These are phyloP conservation scores for Phaseolus lunatus DNA, from an alignment of 306 rosid species.

Conservation along the genomic window DNA sequence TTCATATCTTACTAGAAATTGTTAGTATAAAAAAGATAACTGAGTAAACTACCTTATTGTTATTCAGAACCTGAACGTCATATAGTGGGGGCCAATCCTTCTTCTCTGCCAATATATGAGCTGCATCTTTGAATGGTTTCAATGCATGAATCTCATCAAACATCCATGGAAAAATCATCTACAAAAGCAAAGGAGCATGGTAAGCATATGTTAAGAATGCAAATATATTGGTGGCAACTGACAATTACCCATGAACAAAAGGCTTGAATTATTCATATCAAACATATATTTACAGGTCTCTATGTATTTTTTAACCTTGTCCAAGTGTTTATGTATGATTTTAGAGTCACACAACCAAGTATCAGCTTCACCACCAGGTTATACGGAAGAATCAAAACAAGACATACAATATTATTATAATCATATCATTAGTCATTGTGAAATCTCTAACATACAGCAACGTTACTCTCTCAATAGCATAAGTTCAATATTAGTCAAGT, in stretches of 20 bases:
- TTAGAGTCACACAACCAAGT: not conserved
- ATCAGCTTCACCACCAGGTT: not conserved
- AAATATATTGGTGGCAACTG: not conserved
- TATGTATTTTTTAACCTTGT: not conserved
- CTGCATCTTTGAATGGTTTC: constrained; percentile 76
- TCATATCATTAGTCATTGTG: too few relatives aligned
- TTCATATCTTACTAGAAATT: not conserved
- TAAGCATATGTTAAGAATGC: constrained; percentile 1
- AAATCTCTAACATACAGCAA: not conserved
- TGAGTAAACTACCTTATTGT: constrained; percentile 69
- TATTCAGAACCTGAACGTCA: constrained; percentile 62
- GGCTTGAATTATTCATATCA: constrained; percentile 22
- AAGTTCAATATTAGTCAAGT: not conserved
- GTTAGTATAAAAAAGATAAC: not conserved
- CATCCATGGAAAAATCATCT: constrained; percentile 99
- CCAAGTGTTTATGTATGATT: not conserved
- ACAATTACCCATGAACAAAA: not conserved
- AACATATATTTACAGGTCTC: not conserved
- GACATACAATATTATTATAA: not conserved
- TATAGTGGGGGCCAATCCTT: constrained; percentile 87
- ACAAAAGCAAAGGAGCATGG: constrained; percentile 42
- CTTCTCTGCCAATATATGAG: constrained; percentile 79
- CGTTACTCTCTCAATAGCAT: constrained; percentile 4
- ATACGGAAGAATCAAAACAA: constrained; percentile 32
- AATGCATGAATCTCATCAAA: constrained; percentile 91